Base-by-base conservation (phyloP, 2,329 filamentous ascomycete genomes). In the Zasmidium angulare region DNA sequence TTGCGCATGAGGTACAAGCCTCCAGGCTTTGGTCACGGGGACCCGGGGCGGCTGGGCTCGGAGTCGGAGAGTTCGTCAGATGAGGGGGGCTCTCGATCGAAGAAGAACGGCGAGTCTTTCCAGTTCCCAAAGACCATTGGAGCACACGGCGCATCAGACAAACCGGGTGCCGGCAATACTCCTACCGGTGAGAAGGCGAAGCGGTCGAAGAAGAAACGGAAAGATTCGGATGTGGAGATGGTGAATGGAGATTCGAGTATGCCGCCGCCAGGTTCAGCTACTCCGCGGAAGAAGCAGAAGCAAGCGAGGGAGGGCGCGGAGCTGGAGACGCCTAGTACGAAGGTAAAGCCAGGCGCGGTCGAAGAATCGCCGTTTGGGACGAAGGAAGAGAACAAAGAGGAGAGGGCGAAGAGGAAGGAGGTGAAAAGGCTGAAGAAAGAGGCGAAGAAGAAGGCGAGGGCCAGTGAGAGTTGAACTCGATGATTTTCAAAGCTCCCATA, bases 1-100 rank as follows among this genome's bases (percentile, higher is more conserved):
- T 76, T 93, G 55, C 85, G 82, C 68, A 83, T 86, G 74, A 84
- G 89, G 31, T 91, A 84, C 73, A 82, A 82, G 55, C 89, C 89
- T 1, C 83, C 88, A 48, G 89, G 89, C 14, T 81, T 81, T 63
- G 79, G 79, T 3, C 59, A 68, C 11, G 79, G 78, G 23, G 75
- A 75, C 26, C 72, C 72, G 26, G 80, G 75, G 23, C 75, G 59
- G 19, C 74, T 79, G 66, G 82, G 68, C 12, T 43, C 72, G 2
- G 69, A 63, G 11, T 74, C 72, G 3, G 69, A 63, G 10, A 58
- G 58, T 21, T 75, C n/a, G n/a, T n/a, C 73, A 4, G 77, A 78
- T 17, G 72, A 71, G 51, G 79, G 79, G 20, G 26, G 4, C 11
- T 77, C 76, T 3, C 78, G 78, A 2, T 36, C 40, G 12, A 55